Percentiles rank a stretch among this genome's conserved stretches.
phyloP scores from a whole-genome alignment of 176 grass and related monocot genomes.

The Phoenix roebelenii region DNA sequence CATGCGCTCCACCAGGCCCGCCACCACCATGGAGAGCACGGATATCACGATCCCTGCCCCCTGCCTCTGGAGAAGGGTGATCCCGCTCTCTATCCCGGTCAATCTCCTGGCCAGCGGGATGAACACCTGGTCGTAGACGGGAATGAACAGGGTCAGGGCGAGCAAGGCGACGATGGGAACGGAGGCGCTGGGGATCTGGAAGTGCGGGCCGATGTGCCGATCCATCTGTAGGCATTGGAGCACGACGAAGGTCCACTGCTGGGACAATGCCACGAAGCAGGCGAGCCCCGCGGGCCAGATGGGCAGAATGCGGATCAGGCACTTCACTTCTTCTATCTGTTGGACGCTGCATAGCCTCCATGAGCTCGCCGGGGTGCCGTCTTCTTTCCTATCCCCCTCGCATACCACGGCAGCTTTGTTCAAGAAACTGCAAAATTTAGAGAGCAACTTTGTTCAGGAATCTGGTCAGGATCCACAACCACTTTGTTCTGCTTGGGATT shows the following conservation, averaged over 20 bases:
- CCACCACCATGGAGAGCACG: conserved; percentile 63
- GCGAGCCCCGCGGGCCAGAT: conserved; percentile 52
- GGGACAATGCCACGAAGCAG: conserved; percentile 46
- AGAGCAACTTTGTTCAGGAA: too few species aligned
- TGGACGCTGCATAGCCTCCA: conserved; percentile 69
- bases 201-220: conserved; percentile 43
- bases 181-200: conserved; percentile 51
- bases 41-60: conserved; percentile 42
- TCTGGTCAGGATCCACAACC: too few species aligned
- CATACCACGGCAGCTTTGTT: conserved; percentile 59
- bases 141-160: conserved; percentile 43
- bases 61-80: conserved; percentile 76
- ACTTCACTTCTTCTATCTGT: conserved; percentile 73
- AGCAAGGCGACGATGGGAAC: conserved; percentile 41
- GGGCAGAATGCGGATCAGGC: conserved; percentile 63
- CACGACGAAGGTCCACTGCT: conserved; percentile 54
- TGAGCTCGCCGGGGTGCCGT: conserved; percentile 36
- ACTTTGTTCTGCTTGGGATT: too few species aligned
- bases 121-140: conserved; percentile 51
- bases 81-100: conserved; percentile 50
- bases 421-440: conserved; percentile 30
- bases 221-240: conserved; percentile 55
- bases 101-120: conserved; percentile 42
- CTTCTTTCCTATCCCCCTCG: conserved; percentile 38
- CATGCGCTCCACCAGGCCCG: conserved; percentile 43